These are phyloP conservation scores for Trichomonas tenax DNA, from an alignment of 208 protist species.

Conservation along the genomic window DNA sequence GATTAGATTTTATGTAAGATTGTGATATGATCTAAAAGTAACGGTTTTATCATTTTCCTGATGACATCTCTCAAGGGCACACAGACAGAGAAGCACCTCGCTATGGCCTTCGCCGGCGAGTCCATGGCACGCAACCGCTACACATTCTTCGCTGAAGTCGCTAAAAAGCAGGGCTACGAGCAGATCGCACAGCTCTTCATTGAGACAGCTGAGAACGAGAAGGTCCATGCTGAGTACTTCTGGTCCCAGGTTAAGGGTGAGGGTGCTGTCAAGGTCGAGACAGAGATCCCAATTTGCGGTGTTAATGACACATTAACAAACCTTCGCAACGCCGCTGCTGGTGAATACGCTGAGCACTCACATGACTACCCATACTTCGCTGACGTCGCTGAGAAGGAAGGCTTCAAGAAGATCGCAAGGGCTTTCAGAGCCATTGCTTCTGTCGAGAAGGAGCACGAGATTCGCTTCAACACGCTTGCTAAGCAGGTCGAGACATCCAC, in stretches of 20 bases:
- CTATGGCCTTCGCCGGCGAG: not conserved
- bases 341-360: not conserved
- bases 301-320: not conserved
- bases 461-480: not conserved
- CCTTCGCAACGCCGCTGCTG: not conserved
- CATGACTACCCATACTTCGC: not conserved
- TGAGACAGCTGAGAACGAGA: slow-evolving; percentile 2
- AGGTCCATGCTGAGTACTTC: not conserved
- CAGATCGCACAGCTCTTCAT: not conserved
- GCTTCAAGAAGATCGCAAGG: not conserved
- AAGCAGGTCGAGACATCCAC: not conserved
- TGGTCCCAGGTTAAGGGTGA: not conserved
- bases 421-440: not conserved
- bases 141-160: not conserved
- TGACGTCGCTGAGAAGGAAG: not conserved
- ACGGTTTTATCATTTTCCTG: too few relatives aligned
- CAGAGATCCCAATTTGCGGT: not conserved
- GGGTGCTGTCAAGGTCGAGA: not conserved
- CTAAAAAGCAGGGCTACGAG: not conserved
- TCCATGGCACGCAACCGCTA: not conserved
- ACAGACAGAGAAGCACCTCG: not conserved
- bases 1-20: too few relatives aligned
- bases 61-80: not conserved
- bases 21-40: too few relatives aligned
- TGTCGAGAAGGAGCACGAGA: not conserved